phyloP scores from a whole-genome alignment of 495 filamentous ascomycete species.

The Penicillium desertorum region DNA sequence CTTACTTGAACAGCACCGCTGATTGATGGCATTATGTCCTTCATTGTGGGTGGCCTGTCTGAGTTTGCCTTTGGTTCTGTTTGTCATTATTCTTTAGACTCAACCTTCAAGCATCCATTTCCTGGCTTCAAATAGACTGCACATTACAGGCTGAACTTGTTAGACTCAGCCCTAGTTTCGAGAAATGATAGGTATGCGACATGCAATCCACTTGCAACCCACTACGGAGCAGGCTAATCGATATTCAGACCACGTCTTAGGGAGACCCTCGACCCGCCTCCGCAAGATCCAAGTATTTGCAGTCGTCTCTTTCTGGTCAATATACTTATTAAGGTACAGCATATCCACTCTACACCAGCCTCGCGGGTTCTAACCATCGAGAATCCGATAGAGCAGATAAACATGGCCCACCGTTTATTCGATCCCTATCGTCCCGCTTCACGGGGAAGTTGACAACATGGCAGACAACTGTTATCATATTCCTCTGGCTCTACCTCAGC shows the following conservation, averaged over 20 bases:
- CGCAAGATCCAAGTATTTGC: constrained; percentile 90
- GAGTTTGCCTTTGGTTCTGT: not conserved
- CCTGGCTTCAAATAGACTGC: constrained; percentile 4
- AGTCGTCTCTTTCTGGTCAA: constrained; percentile 87
- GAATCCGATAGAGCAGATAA: constrained; percentile 63
- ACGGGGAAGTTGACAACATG: constrained; percentile 73
- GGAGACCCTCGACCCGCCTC: constrained; percentile 84
- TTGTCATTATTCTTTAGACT: constrained; percentile 1
- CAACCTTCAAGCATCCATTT: not conserved
- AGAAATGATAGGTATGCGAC: constrained; percentile 38
- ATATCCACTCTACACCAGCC: not conserved
- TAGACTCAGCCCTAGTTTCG: not conserved
- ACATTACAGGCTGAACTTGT: not conserved
- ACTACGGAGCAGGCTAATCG: not conserved
- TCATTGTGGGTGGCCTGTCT: constrained; percentile 5
- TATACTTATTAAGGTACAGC: constrained; percentile 69
- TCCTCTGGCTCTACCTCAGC: constrained; percentile 86
- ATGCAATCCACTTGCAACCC: not conserved
- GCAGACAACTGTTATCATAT: constrained; percentile 84
- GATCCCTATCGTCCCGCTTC: constrained; percentile 68
- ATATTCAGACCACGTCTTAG: constrained; percentile 78
- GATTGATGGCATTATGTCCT: constrained; percentile 8
- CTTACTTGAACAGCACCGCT: not conserved
- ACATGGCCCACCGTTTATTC: constrained; percentile 79
- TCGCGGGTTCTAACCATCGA: not conserved